A percentile compares a stretch with the other conserved stretches of the same genome.
phyloP scores from a whole-genome alignment of 2,329 filamentous ascomycete species.

The Davidsoniella virescens region DNA sequence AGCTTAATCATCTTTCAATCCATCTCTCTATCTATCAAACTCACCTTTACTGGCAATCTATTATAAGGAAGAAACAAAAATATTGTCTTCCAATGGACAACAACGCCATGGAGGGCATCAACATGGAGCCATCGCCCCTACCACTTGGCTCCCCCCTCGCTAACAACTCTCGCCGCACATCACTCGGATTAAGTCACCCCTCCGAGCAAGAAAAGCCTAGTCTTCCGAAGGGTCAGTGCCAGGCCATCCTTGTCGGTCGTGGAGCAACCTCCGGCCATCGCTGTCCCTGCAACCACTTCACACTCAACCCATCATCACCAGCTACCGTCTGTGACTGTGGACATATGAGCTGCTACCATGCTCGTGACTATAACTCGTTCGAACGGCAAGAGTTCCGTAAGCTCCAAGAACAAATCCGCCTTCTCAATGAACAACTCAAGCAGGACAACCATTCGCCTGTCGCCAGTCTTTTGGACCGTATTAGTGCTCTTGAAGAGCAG shows the following conservation, averaged over 20 bases:
- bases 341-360: constrained; percentile 43
- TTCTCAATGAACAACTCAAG: constrained; percentile 29
- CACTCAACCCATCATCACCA: constrained; percentile 35
- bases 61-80: no score
- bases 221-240: constrained; percentile 41
- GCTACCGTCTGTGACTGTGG: constrained; percentile 42
- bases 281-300: constrained; percentile 42
- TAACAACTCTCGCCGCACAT: no score
- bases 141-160: constrained; percentile 15
- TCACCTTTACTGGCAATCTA: no score
- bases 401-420: constrained; percentile 29
- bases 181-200: no score
- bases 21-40: no score
- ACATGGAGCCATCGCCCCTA: constrained; percentile 11
- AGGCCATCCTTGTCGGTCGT: constrained; percentile 40
- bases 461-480: constrained; percentile 25
- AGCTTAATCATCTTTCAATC: no score
- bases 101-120: background rate
- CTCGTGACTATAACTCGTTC: constrained; percentile 29
- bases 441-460: constrained; percentile 23
- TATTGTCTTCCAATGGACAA: no score
- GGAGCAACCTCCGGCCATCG: constrained; percentile 38
- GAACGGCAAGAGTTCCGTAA: constrained; percentile 32
- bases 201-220: background rate
- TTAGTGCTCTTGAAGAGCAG: constrained; percentile 36